Base-by-base conservation (phyloP, 2,329 filamentous ascomycete species). In the Dothistroma pini region DNA sequence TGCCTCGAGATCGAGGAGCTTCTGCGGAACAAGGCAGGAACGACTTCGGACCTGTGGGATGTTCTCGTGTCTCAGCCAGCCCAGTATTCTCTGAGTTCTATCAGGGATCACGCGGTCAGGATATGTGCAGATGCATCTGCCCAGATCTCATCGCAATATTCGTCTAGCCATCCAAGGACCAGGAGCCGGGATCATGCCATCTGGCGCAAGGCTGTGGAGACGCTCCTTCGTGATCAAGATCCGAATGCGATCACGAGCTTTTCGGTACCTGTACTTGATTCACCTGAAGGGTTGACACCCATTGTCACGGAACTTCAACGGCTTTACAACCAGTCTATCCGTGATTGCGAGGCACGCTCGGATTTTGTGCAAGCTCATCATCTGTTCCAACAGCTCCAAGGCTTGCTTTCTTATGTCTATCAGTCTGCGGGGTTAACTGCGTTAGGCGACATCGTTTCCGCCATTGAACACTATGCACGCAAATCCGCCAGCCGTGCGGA, bases 341-440 rank as follows among this genome's bases (percentile, higher is more conserved):
- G 86, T 0, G 89, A 91, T 72, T 92, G 90, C 58, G 86, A 90
- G 68, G 86, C 89, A 25, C 86, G 89, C 63, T 89, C 89, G 0
- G 91, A 96, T 72, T 96, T 92, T 69, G 86, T 95, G 54, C 88
- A 88, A 32, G 89, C 91, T 0, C 90, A 96, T 68, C 83, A 90
- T 56, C 96, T 66, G 66, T 63, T 66, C 25, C 53, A 62, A 25
- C 66, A 67, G 31, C 35, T 66, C 6, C 65, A 66, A 19, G 59
- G 61, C 12, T 57, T 68, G 21, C 64, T 58, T 25, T 47, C 52
- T 12, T 55, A 58, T 16, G 54, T 63, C 16, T 53, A 50, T 11
- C 41, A 44, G 34, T 56, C 56, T n/a, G 44, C 44, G 16, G 55
- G 61, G 52, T 44, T 49, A 14, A 16, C 3, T 12, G 50, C 56